These are phyloP conservation scores for Penicillium sp. DNA, from an alignment of 2,329 filamentous ascomycete species.

Conservation along the genomic window DNA sequence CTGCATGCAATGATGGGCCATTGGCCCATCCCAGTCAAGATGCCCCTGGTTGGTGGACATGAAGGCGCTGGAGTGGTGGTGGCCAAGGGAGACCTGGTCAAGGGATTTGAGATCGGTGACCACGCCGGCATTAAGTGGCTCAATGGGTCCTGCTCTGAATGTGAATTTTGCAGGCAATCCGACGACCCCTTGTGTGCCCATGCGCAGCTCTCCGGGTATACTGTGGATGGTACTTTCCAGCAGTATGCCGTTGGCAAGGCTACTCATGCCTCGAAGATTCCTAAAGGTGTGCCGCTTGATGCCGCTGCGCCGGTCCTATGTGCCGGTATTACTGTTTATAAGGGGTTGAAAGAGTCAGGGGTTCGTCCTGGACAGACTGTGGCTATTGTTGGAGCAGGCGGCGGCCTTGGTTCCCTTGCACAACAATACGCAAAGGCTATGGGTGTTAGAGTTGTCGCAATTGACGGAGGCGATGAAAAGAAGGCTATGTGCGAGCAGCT, in stretches of 20 bases:
- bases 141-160: conserved; percentile 76
- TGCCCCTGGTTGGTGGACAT: conserved; percentile 72
- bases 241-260: conserved; percentile 86
- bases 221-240: conserved; percentile 88
- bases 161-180: conserved; percentile 71
- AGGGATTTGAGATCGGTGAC: conserved; percentile 72
- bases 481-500: conserved; percentile 60
- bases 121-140: conserved; percentile 85
- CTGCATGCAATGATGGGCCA: conserved; percentile 76
- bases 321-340: conserved; percentile 84
- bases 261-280: conserved; percentile 75
- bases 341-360: conserved; percentile 78
- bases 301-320: conserved; percentile 75
- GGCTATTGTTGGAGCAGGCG: conserved; percentile 81
- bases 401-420: conserved; percentile 74
- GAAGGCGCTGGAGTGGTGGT: conserved; percentile 76
- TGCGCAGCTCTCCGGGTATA: conserved; percentile 77
- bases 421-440: conserved; percentile 88
- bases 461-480: conserved; percentile 81
- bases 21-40: conserved; percentile 76
- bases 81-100: conserved; percentile 66
- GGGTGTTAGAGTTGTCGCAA: conserved; percentile 73
- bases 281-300: conserved; percentile 70
- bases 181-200: conserved; percentile 78
- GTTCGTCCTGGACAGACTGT: conserved; percentile 69